phyloP scores from a whole-genome alignment of 371 early-diverging fungal species.

The Saksenaea vasiformis region DNA sequence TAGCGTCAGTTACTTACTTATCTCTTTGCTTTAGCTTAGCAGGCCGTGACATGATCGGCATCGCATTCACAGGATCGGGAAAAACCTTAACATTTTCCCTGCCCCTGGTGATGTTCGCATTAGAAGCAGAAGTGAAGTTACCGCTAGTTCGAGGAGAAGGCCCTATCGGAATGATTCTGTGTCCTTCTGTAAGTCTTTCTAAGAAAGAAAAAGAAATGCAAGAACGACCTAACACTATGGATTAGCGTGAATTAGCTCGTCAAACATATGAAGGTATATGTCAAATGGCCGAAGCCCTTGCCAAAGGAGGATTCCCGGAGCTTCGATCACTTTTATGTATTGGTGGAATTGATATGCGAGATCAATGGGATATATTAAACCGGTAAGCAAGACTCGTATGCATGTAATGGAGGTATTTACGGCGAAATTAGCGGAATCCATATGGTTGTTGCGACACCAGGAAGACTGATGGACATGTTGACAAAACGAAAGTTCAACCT shows the following conservation, averaged over 20 bases:
- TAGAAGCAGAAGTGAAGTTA: slow-evolving; percentile 79
- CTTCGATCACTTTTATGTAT: slow-evolving; percentile 84
- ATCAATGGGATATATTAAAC: slow-evolving; percentile 74
- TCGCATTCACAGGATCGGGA: slow-evolving; percentile 99
- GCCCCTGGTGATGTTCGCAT: slow-evolving; percentile 82
- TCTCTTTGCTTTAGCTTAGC: slow-evolving; percentile 38
- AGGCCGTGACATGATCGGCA: slow-evolving; percentile 94
- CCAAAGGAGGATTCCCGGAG: slow-evolving; percentile 69
- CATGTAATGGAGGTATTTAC: neutral
- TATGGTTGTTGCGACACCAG: slow-evolving; percentile 95
- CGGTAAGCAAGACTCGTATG: slow-evolving; percentile 27
- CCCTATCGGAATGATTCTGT: slow-evolving; percentile 87
- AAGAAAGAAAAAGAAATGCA: neutral
- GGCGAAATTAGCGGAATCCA: slow-evolving; percentile 51
- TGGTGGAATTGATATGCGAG: slow-evolving; percentile 94
- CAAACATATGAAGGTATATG: slow-evolving; percentile 82
- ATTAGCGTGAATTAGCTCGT: slow-evolving; percentile 82
- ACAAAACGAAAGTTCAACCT: slow-evolving; percentile 83
- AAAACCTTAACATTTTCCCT: slow-evolving; percentile 97
- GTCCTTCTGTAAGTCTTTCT: slow-evolving; percentile 74
- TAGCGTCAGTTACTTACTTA: neutral
- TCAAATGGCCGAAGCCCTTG: slow-evolving; percentile 65
- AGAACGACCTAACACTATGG: neutral
- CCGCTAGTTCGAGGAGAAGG: slow-evolving; percentile 89
- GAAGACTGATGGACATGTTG: slow-evolving; percentile 86